Conservation (phyloP, 2,329 filamentous ascomycete genomes). For the Exophiala calicioides region DNA sequence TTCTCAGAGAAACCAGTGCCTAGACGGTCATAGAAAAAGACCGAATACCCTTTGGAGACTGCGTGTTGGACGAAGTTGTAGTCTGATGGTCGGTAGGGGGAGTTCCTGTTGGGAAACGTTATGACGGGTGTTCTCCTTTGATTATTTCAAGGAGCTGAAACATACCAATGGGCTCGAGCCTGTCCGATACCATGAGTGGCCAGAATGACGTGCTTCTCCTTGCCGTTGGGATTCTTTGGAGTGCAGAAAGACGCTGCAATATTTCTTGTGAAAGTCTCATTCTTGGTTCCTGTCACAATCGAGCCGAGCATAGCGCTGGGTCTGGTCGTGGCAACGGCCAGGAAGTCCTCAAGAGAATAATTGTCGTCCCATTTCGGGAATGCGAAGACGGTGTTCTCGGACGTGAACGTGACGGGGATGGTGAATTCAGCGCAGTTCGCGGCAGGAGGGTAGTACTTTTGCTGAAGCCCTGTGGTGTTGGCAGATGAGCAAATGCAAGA, state of each 20-base stretch:
- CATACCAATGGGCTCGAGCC: slow-evolving; percentile 33
- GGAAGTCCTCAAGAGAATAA: slow-evolving; percentile 15
- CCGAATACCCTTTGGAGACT: slow-evolving; percentile 34
- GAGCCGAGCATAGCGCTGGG: slow-evolving; percentile 6
- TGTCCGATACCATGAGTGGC: slow-evolving; percentile 38
- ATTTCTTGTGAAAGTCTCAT: slow-evolving; percentile 11
- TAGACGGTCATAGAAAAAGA: slow-evolving; percentile 37
- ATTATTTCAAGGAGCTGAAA: neutral
- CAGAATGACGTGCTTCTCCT: slow-evolving; percentile 35
- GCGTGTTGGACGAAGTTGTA: slow-evolving; percentile 37
- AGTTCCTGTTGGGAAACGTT: slow-evolving; percentile 16
- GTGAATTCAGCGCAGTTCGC: slow-evolving; percentile 13
- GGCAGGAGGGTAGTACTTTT: slow-evolving; percentile 8
- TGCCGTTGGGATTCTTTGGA: slow-evolving; percentile 30
- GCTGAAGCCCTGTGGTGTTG: slow-evolving; percentile 9
- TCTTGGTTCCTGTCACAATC: slow-evolving; percentile 11
- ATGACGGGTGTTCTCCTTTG: neutral
- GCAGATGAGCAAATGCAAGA: slow-evolving; percentile 12
- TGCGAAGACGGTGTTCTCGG: slow-evolving; percentile 9
- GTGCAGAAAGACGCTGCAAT: slow-evolving; percentile 27
- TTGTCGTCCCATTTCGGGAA: slow-evolving; percentile 19
- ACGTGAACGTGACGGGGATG: slow-evolving; percentile 14
- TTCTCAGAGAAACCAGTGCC: slow-evolving; percentile 33
- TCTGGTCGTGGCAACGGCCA: slow-evolving; percentile 12
- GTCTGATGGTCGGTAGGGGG: slow-evolving; percentile 29